phyloP scores from a whole-genome alignment of 495 filamentous ascomycete genomes.

The Rusavskia elegans region DNA sequence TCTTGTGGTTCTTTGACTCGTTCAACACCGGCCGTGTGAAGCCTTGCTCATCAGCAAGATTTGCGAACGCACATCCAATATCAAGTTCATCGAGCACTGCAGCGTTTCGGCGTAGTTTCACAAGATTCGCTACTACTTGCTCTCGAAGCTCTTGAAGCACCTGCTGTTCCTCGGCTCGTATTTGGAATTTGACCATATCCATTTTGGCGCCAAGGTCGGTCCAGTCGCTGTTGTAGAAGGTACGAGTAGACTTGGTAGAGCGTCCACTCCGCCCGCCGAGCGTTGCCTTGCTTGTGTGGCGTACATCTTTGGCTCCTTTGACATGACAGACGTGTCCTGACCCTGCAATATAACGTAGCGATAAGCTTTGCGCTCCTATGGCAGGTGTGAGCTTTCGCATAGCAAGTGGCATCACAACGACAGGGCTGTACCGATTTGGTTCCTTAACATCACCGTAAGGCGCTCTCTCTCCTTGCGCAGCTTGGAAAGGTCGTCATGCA shows the following conservation, averaged over 20 bases:
- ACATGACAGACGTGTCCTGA: constrained; percentile 83
- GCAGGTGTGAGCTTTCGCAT: constrained; percentile 14
- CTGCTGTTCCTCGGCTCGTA: constrained; percentile 63
- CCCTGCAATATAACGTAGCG: constrained; percentile 67
- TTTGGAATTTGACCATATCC: constrained; percentile 55
- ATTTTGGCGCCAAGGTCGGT: constrained; percentile 57
- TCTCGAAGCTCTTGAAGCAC: constrained; percentile 56
- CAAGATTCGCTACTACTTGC: constrained; percentile 60
- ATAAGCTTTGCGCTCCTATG: constrained; percentile 37
- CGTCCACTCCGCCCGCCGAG: constrained; percentile 44
- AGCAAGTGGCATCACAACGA: background rate
- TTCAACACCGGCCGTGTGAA: constrained; percentile 62
- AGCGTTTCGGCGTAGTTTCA: constrained; percentile 75
- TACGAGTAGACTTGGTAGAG: constrained; percentile 67
- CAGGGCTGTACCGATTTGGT: constrained; percentile 21
- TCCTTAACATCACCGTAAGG: constrained; percentile 45
- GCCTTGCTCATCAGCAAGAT: constrained; percentile 53
- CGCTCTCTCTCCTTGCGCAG: constrained; percentile 39
- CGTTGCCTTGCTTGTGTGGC: constrained; percentile 24
- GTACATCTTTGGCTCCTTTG: constrained; percentile 57
- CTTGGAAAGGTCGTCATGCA: constrained; percentile 48
- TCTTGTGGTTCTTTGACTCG: constrained; percentile 36
- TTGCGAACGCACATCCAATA: constrained; percentile 69
- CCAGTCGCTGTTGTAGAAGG: constrained; percentile 77
- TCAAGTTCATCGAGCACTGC: constrained; percentile 83